Percentiles rank a stretch among this genome's conserved stretches.
These are phyloP conservation scores for Chytriomyces sp. DNA, from an alignment of 192 early-diverging fungal species.

Conservation along the genomic window DNA sequence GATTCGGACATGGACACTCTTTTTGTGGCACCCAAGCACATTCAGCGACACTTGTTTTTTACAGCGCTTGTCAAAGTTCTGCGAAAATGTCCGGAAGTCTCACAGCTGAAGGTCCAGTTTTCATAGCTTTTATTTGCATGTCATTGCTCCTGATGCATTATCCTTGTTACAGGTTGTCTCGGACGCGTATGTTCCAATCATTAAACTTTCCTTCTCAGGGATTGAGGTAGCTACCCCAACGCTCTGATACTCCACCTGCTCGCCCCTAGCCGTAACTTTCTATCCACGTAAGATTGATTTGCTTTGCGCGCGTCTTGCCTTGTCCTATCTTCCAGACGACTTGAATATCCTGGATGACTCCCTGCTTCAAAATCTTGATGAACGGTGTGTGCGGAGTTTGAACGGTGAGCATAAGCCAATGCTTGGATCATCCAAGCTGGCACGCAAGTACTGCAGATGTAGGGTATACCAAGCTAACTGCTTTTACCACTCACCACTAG, in stretches of 20 bases:
- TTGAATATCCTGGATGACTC: conserved; percentile 75
- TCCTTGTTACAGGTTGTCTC: conserved; percentile 61
- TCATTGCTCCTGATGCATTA: no score
- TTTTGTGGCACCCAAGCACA: conserved; percentile 88
- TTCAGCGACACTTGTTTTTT: conserved; percentile 91
- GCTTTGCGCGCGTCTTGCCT: not conserved
- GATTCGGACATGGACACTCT: conserved; percentile 96
- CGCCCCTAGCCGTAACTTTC: not conserved
- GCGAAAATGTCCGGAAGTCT: conserved; percentile 76
- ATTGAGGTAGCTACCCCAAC: conserved; percentile 73
- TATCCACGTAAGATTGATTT: conserved; percentile 3
- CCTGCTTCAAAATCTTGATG: conserved; percentile 78
- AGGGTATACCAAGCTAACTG: no score
- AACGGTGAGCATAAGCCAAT: conserved; percentile 67
- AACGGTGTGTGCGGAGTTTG: conserved; percentile 76
- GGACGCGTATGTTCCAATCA: conserved; percentile 92
- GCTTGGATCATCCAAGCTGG: no score
- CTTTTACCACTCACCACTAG: no score
- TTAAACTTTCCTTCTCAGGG: conserved; percentile 88
- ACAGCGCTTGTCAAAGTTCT: conserved; percentile 81
- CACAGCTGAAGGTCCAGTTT: conserved; percentile 59
- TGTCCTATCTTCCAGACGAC: conserved; percentile 66
- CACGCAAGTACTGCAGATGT: no score
- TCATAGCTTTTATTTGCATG: no score
- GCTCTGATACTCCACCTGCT: no score